Percentiles rank a stretch among this genome's conserved stretches.
Evolutionary conservation across 257 asterid species (phyloP).

Genomic region (Cordia subcordata): DNA sequence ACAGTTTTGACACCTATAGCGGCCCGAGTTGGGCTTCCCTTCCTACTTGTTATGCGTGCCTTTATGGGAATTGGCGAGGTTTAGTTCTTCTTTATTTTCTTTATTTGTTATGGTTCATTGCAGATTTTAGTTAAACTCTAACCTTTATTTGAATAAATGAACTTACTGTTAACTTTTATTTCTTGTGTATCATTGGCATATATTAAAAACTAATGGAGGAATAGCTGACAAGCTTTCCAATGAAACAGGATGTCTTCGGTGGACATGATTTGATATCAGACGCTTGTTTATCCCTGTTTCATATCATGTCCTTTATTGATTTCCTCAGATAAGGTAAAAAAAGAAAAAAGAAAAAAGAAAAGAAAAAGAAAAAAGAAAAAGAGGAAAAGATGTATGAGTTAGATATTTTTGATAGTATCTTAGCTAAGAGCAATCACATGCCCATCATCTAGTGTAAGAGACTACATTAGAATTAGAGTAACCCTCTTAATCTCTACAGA

Average conservation of each 20-base stretch:
- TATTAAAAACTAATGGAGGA: background rate
- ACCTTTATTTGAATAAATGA: background rate
- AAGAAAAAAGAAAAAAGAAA: too few species aligned
- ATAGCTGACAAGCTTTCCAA: background rate
- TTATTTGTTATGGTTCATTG: background rate
- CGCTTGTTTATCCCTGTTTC: background rate
- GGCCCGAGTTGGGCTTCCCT: conserved; percentile 85
- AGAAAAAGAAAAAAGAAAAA: too few species aligned
- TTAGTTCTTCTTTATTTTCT: conserved; percentile 22
- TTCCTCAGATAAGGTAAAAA: too few species aligned
- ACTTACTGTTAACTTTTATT: background rate
- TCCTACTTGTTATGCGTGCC: conserved; percentile 82
- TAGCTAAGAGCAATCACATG: too few species aligned
- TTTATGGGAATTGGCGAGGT: conserved; percentile 99
- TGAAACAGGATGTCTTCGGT: background rate
- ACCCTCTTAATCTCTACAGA: too few species aligned
- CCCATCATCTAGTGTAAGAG: too few species aligned
- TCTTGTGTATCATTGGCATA: background rate
- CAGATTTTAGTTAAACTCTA: background rate
- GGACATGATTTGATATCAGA: too few species aligned
- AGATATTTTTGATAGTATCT: too few species aligned
- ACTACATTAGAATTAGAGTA: too few species aligned
- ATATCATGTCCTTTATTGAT: background rate
- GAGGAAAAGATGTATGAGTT: too few species aligned
- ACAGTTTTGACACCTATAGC: conserved; percentile 97